Percentiles rank a stretch among this genome's conserved stretches.
Conservation (phyloP, 305 asterid species). For the Fraxinus paxiana region DNA sequence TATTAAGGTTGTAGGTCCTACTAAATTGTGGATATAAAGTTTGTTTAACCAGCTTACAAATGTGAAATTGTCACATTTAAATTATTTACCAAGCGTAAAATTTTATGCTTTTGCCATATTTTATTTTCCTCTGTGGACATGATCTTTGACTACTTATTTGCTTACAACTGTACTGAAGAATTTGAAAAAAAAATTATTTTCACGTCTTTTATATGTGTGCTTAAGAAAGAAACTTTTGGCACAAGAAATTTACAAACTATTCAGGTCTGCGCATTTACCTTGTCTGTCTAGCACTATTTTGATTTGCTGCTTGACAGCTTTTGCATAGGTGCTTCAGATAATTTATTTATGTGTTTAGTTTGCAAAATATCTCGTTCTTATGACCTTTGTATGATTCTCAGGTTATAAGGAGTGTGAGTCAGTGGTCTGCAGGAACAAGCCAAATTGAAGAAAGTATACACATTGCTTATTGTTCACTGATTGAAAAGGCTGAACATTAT, state of each 20-base stretch:
- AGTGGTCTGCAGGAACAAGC: constrained; percentile 99
- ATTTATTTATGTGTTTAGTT: neutral
- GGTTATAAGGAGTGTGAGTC: constrained; percentile 92
- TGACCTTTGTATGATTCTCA: constrained; percentile 31
- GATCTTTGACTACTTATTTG: constrained; percentile 19
- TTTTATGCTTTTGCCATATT: constrained; percentile 11
- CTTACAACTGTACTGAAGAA: constrained; percentile 9
- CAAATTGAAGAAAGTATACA: constrained; percentile 94
- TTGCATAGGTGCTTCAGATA: neutral
- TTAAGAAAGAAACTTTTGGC: constrained; percentile 8
- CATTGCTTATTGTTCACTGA: constrained; percentile 82
- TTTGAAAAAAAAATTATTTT: neutral
- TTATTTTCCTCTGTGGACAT: neutral
- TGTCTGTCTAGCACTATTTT: neutral
- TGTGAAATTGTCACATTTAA: neutral
- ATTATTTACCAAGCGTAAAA: neutral
- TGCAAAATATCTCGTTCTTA: constrained; percentile 20
- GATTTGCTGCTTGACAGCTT: neutral
- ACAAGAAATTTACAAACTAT: constrained; percentile 8
- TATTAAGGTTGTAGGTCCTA: neutral
- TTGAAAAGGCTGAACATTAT: constrained; percentile 86
- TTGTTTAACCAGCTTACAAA: neutral
- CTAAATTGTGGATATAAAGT: neutral
- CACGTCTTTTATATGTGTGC: neutral
- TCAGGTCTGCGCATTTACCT: neutral